These are phyloP conservation scores for Rhododendron ovatum DNA, from an alignment of 148 eudicot species.

Conservation along the genomic window DNA sequence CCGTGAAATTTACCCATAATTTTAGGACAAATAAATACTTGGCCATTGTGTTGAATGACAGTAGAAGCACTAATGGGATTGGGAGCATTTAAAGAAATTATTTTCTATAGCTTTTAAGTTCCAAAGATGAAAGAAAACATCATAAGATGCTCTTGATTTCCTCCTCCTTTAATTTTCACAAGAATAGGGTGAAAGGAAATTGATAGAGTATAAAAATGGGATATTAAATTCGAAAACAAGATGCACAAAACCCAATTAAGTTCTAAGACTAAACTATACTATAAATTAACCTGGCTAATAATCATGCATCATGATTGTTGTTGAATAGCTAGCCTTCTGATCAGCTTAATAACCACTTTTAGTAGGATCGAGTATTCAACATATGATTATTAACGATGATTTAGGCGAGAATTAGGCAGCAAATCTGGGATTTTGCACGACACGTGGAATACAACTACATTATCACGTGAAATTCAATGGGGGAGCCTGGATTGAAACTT, in stretches of 20 bases:
- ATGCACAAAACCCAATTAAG: background rate
- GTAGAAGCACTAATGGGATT: background rate
- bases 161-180: background rate
- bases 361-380: background rate
- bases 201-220: background rate
- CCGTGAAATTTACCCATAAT: background rate
- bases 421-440: background rate
- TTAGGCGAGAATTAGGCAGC: conserved; percentile 1
- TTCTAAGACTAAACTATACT: background rate
- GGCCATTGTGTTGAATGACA: background rate
- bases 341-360: background rate
- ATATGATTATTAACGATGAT: background rate
- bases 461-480: no score
- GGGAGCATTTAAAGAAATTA: background rate
- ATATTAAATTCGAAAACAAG: background rate
- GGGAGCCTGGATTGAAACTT: no score
- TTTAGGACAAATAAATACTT: background rate
- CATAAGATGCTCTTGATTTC: conserved; percentile 6
- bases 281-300: background rate
- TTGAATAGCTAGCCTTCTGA: background rate
- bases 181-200: background rate
- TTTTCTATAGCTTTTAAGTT: background rate
- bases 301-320: background rate
- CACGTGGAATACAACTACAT: background rate
- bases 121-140: conserved; percentile 7